These are phyloP conservation scores for Ascochyta rabiei DNA, from an alignment of 2,329 filamentous ascomycete genomes.

Conservation along the genomic window DNA sequence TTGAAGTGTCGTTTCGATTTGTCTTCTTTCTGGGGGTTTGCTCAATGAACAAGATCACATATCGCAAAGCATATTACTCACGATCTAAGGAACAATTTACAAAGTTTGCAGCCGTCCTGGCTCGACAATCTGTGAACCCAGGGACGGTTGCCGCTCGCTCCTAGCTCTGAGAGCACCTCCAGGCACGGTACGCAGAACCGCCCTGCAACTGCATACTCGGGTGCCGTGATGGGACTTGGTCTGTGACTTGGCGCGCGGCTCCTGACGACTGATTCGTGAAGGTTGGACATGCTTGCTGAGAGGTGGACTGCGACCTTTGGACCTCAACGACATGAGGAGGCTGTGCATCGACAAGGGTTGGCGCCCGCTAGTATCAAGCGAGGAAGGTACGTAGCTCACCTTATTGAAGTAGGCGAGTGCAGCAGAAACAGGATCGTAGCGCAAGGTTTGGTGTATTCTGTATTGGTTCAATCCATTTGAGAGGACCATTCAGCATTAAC, in stretches of 20 bases:
- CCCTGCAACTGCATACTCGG: neutral
- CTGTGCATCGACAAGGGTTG: neutral
- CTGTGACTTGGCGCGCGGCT: neutral
- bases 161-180: neutral
- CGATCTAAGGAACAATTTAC: constrained; percentile 1
- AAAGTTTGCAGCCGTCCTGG: constrained; percentile 2
- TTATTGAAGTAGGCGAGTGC: neutral
- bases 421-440: neutral
- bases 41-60: neutral
- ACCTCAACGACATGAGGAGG: neutral
- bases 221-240: neutral
- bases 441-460: neutral
- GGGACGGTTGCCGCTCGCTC: neutral
- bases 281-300: neutral
- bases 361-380: neutral
- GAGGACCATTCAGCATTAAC: neutral
- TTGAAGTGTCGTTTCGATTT: neutral
- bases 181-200: neutral
- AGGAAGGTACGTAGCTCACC: neutral
- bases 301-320: neutral
- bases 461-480: neutral
- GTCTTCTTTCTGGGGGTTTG: neutral
- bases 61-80: neutral
- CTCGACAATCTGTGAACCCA: neutral
- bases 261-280: neutral